Percentiles rank a stretch among this genome's conserved stretches.
Evolutionary conservation across 139 green algal species (phyloP).

Genomic region (Monoraphidium neglectum): DNA sequence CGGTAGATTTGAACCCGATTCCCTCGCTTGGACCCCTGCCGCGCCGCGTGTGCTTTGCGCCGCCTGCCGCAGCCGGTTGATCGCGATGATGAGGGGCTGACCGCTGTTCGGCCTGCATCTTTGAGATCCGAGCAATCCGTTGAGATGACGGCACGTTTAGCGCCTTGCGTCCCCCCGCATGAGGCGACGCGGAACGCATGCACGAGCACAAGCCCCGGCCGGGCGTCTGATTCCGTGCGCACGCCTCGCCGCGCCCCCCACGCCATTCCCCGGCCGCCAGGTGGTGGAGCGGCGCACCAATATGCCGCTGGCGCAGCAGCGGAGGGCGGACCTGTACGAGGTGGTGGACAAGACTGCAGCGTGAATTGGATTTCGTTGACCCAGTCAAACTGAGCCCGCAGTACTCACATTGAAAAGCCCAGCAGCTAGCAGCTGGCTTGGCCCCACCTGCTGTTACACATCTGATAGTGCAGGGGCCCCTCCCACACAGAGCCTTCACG

Average conservation of each 20-base stretch:
- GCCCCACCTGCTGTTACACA: too few species aligned
- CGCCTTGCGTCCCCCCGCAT: too few species aligned
- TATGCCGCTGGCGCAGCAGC: slow-evolving; percentile 82
- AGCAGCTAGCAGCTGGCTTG: too few species aligned
- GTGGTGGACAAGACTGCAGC: slow-evolving; percentile 65
- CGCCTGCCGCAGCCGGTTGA: background rate
- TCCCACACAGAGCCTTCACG: too few species aligned
- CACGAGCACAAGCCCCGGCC: too few species aligned
- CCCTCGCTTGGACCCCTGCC: background rate
- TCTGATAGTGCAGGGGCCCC: too few species aligned
- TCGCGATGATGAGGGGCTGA: background rate
- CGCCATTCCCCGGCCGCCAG: slow-evolving; percentile 10
- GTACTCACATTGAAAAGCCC: too few species aligned
- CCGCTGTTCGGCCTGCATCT: background rate
- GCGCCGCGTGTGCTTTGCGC: background rate
- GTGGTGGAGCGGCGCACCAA: slow-evolving; percentile 45
- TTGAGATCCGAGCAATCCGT: background rate
- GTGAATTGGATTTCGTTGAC: too few species aligned
- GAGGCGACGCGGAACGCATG: too few species aligned
- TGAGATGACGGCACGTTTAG: background rate
- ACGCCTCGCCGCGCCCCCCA: background rate
- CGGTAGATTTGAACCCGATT: background rate
- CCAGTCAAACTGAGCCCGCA: too few species aligned
- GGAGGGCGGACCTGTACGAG: slow-evolving; percentile 81
- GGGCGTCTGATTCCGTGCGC: slow-evolving; percentile 12